Evolutionary conservation across 2,329 filamentous ascomycete genomes (phyloP).

Genomic region (Sclerotinia borealis): DNA sequence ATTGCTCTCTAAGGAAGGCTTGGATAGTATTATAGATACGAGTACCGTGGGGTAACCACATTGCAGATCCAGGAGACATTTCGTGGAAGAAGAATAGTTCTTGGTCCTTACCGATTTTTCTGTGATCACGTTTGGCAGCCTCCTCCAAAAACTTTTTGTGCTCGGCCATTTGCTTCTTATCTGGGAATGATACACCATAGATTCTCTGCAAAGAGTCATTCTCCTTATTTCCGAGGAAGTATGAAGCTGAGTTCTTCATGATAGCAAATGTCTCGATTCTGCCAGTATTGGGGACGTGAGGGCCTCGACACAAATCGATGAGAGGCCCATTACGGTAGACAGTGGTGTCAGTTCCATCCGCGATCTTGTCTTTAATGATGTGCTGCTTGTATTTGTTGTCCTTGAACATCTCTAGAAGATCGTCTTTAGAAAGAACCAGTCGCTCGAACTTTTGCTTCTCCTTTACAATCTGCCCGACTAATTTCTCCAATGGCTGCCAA

Average conservation of each 20-base stretch:
- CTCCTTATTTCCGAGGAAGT: constrained; percentile 88
- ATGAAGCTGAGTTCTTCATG: constrained; percentile 71
- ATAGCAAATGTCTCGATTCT: constrained; percentile 93
- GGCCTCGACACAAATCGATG: constrained; percentile 92
- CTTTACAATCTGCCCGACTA: constrained; percentile 81
- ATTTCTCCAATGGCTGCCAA: constrained; percentile 77
- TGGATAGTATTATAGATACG: constrained; percentile 89
- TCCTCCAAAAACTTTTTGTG: constrained; percentile 95
- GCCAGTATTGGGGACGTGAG: constrained; percentile 88
- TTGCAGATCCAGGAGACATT: constrained; percentile 84
- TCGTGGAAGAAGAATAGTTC: constrained; percentile 98
- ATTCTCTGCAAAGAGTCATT: constrained; percentile 96
- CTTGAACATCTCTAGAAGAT: constrained; percentile 91
- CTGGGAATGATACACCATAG: constrained; percentile 91
- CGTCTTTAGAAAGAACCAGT: constrained; percentile 80
- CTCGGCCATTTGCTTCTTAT: constrained; percentile 90
- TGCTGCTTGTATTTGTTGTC: constrained; percentile 99
- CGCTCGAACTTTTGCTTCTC: constrained; percentile 95
- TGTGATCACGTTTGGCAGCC: constrained; percentile 94
- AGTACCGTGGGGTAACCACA: constrained; percentile 88
- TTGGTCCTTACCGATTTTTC: constrained; percentile 89
- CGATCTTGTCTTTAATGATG: constrained; percentile 89
- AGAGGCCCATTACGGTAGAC: constrained; percentile 88
- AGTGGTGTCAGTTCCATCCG: constrained; percentile 83
- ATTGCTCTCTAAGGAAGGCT: constrained; percentile 75